Evolutionary conservation across 1,284 basidiomycete genomes (phyloP), one percentile per base, ranked within the genome.

Genomic region (Leccinum solheimii): DNA sequence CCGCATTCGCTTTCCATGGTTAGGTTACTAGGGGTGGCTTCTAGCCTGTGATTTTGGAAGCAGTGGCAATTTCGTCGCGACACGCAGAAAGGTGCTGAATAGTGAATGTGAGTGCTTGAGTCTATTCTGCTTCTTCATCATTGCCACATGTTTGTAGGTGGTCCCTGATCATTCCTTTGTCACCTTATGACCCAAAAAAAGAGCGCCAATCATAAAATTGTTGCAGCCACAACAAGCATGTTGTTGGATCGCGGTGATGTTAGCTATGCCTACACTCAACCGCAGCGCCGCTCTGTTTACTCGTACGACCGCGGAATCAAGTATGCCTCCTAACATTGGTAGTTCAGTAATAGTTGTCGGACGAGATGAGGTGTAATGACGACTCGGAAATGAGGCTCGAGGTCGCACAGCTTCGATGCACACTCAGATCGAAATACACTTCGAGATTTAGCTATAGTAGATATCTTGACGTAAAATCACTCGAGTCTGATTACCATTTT

Each of bases 401-500:
- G 14, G 14, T 49, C 48, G 7, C 23, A 49, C 13, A 23, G 21
- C 14, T 26, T 49, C 21, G 21, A 49, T 23, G 21, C 10, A 49
- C 19, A 21, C 23, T 26, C 9, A 21, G 34, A 14, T 48, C 43
- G 10, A 19, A 45, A 45, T 43, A 48, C 19, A 48, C 43, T 48
- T 48, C 6, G 6, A 48, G 43, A 48, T 21, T 21, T 48, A 21
- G 19, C 23, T 23, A 23, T 23, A 23, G 23, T 21, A 3, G 43
- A 48, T 11, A 16, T 27, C 34, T 62, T 57, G 58, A 68, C 60
- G 63, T 68, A 68, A 71, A 69, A 65, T 9, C 21, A 23, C 40
- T 11, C 32, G 3, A 21, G 57, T 54, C n/a, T 60, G 62, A 72
- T 62, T 72, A 45, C 68, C 55, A 56, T 62, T 58, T 5, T 59